phyloP scores from a whole-genome alignment of 140 eudicot species.

The Flaveria floridana region DNA sequence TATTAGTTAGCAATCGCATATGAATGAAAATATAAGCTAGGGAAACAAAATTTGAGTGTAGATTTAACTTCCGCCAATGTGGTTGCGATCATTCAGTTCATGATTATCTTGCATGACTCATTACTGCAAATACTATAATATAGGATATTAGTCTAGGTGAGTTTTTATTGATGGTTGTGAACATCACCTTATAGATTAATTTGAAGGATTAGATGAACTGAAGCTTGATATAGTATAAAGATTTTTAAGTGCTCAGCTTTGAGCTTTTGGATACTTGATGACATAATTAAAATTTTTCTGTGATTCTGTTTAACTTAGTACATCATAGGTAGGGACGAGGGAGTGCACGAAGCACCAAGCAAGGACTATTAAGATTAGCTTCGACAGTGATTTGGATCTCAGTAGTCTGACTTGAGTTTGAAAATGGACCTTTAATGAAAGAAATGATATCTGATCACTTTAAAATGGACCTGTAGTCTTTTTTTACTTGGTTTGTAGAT shows the following conservation, averaged over 20 bases:
- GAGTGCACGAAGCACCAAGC: background rate
- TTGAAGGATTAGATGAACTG: conserved; percentile 16
- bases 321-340: background rate
- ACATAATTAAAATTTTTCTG: background rate
- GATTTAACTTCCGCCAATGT: background rate
- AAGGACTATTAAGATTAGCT: background rate
- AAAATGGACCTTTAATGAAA: background rate
- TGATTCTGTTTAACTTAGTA: conserved; percentile 13
- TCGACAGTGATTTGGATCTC: background rate
- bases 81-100: background rate
- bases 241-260: background rate
- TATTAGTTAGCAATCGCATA: background rate
- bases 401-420: conserved; percentile 4
- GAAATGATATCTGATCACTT: background rate
- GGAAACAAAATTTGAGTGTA: background rate
- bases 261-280: conserved; percentile 6
- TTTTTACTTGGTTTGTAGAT: background rate
- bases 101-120: background rate
- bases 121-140: background rate
- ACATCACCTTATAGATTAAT: conserved; percentile 7
- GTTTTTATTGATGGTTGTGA: background rate
- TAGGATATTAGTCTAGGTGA: background rate
- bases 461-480: background rate
- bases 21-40: background rate
- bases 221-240: background rate